Evolutionary conservation across 164 flowering plant species (phyloP).

Genomic region (Stephania cephalantha): DNA sequence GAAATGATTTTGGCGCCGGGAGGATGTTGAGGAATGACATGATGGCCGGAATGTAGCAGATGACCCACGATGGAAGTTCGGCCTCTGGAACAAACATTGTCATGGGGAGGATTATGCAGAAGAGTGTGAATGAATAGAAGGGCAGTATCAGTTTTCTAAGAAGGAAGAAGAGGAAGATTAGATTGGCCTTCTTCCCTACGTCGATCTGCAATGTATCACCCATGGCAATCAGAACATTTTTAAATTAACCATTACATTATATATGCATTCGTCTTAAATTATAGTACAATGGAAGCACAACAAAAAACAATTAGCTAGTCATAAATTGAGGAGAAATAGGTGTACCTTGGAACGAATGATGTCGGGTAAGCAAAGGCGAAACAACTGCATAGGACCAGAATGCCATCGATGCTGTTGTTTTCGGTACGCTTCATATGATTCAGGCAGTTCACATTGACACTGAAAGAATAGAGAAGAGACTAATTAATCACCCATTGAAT

Average conservation of each 20-base stretch:
- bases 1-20: conserved; percentile 91
- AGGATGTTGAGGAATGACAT: conserved; percentile 96
- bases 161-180: conserved; percentile 93
- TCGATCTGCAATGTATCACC: conserved; percentile 55
- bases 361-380: conserved; percentile 85
- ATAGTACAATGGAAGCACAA: not conserved
- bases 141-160: conserved; percentile 84
- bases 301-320: not conserved
- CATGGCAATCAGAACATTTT: not conserved
- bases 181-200: conserved; percentile 75
- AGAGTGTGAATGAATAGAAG: conserved; percentile 93
- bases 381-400: conserved; percentile 98
- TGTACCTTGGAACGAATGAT: conserved; percentile 74
- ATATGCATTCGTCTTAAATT: not conserved
- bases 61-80: conserved; percentile 95
- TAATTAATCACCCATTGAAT: not conserved
- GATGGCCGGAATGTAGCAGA: conserved; percentile 89
- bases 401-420: conserved; percentile 99
- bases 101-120: conserved; percentile 95
- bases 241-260: not conserved
- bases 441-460: conserved; percentile 96
- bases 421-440: conserved; percentile 94
- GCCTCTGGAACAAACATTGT: conserved; percentile 99
- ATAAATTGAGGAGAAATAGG: not conserved
- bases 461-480: conserved; percentile 23